phyloP scores from a whole-genome alignment of 306 rosid genomes.

The Myrica gale region DNA sequence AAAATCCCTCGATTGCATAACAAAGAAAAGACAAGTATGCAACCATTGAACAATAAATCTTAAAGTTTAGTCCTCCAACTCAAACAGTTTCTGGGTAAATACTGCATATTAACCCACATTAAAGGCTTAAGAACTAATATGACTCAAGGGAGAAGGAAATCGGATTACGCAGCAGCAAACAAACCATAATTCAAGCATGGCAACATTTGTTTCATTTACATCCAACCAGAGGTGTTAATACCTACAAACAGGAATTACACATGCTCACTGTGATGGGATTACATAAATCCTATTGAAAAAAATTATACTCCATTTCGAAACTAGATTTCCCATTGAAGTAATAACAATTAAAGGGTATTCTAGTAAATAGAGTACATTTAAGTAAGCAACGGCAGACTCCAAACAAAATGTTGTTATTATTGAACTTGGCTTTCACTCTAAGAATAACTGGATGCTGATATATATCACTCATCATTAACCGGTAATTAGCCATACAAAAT shows the following conservation, averaged over 20 bases:
- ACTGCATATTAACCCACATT: neutral
- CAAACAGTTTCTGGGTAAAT: neutral
- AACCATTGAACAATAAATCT: neutral
- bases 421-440: no score
- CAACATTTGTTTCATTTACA: neutral
- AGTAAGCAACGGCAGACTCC: neutral
- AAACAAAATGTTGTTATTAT: neutral
- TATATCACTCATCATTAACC: no score
- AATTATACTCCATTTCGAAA: neutral
- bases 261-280: neutral
- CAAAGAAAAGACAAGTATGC: neutral
- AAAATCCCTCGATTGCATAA: neutral
- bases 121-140: no score
- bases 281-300: neutral
- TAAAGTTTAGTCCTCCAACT: neutral
- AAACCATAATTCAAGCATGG: neutral
- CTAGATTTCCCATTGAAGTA: neutral
- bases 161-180: neutral
- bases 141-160: no score
- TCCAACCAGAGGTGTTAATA: neutral
- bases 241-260: neutral
- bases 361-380: neutral
- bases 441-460: no score
- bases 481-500: neutral
- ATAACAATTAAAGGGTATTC: neutral